Evolutionary conservation across 345 rosid genomes (phyloP).

Genomic region (Hypericum androsaemum): DNA sequence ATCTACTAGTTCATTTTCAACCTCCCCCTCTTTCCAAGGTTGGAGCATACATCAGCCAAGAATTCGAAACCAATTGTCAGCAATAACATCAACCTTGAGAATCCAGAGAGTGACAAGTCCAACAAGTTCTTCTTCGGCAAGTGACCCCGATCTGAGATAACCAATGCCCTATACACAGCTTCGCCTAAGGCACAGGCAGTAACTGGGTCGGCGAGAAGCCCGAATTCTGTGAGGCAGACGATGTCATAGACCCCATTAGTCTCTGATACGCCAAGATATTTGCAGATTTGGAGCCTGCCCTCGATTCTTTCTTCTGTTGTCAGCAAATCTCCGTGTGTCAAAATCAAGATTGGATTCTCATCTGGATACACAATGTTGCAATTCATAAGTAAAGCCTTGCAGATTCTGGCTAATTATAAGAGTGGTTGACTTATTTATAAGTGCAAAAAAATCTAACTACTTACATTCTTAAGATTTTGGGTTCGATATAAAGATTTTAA

Average conservation of each 20-base stretch:
- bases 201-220: conserved; percentile 38
- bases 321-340: conserved; percentile 53
- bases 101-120: conserved; percentile 25
- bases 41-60: conserved; percentile 35
- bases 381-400: no score
- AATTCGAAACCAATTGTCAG: conserved; percentile 26
- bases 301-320: conserved; percentile 37
- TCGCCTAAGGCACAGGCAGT: conserved; percentile 35
- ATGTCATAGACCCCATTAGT: conserved; percentile 38
- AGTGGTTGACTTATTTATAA: not conserved
- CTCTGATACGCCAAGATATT: conserved; percentile 28
- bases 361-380: conserved; percentile 18
- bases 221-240: conserved; percentile 47
- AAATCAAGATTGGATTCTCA: conserved; percentile 42
- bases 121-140: conserved; percentile 24
- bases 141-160: conserved; percentile 43
- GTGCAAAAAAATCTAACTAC: no score
- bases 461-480: no score
- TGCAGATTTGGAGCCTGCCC: conserved; percentile 39
- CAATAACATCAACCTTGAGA: conserved; percentile 30
- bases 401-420: not conserved
- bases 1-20: no score
- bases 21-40: conserved; percentile 22
- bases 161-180: conserved; percentile 43
- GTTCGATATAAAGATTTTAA: no score